Evolutionary conservation across 78 protist species (phyloP).

Genomic region (Bigelowiella natans): DNA sequence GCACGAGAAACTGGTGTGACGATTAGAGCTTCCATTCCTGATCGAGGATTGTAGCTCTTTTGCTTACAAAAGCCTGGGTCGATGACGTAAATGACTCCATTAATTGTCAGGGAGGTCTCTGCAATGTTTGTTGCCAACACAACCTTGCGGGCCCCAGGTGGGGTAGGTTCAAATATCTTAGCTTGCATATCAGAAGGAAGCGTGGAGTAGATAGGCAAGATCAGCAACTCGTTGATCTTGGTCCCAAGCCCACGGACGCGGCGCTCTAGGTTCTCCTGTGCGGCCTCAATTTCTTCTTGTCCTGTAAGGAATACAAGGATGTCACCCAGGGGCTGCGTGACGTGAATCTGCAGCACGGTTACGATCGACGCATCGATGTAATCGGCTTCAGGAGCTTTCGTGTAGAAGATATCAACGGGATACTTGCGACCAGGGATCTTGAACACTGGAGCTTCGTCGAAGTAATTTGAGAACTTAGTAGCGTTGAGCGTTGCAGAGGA

Average conservation of each 20-base stretch:
- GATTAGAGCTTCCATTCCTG: slow-evolving; percentile 88
- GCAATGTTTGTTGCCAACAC: slow-evolving; percentile 97
- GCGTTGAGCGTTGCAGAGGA: slow-evolving; percentile 93
- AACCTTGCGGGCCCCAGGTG: slow-evolving; percentile 84
- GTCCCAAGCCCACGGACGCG: slow-evolving; percentile 71
- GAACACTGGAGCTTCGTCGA: slow-evolving; percentile 79
- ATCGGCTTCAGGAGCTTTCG: slow-evolving; percentile 91
- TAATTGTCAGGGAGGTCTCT: slow-evolving; percentile 88
- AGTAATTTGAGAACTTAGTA: slow-evolving; percentile 79
- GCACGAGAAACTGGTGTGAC: slow-evolving; percentile 83
- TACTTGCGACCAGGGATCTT: slow-evolving; percentile 68
- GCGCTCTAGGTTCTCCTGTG: slow-evolving; percentile 55
- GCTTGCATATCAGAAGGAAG: slow-evolving; percentile 88
- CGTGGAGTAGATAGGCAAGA: slow-evolving; percentile 84
- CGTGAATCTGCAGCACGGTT: slow-evolving; percentile 90
- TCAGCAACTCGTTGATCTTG: slow-evolving; percentile 64
- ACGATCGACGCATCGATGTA: slow-evolving; percentile 87
- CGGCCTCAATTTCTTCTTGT: slow-evolving; percentile 88
- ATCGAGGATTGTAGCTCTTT: slow-evolving; percentile 76
- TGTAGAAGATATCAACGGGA: slow-evolving; percentile 85
- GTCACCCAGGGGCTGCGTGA: slow-evolving; percentile 75
- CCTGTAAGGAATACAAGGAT: slow-evolving; percentile 91
- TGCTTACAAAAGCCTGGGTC: slow-evolving; percentile 88
- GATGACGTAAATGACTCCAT: slow-evolving; percentile 85
- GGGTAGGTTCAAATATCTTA: slow-evolving; percentile 74